phyloP scores from a whole-genome alignment of 257 asterid genomes.

The Przewalskia tangutica region DNA sequence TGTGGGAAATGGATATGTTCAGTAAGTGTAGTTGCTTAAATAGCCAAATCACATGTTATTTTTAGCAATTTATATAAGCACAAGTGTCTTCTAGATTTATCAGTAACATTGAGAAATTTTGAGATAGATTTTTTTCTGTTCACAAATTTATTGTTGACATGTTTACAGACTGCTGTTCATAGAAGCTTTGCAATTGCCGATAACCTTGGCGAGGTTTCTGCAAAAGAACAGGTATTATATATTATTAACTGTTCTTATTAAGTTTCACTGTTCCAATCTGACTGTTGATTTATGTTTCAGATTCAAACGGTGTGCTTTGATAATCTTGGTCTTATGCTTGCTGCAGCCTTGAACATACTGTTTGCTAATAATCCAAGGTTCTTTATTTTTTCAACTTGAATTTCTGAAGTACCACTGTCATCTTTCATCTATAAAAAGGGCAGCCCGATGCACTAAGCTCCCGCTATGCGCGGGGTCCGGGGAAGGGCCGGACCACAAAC shows the following conservation, averaged over 20 bases:
- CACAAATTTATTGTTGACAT: slow-evolving; percentile 3
- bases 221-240: slow-evolving; percentile 66
- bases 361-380: slow-evolving; percentile 67
- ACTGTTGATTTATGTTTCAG: slow-evolving; percentile 37
- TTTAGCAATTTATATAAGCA: neutral
- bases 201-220: slow-evolving; percentile 92
- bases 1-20: neutral
- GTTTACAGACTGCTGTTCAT: slow-evolving; percentile 80
- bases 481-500: no score
- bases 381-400: neutral
- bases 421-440: neutral
- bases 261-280: slow-evolving; percentile 5
- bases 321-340: slow-evolving; percentile 78
- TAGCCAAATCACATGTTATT: neutral
- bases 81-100: neutral
- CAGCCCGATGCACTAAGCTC: no score
- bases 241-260: neutral
- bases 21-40: neutral
- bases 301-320: slow-evolving; percentile 97
- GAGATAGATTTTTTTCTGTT: slow-evolving; percentile 4
- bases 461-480: no score
- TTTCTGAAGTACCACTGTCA: neutral
- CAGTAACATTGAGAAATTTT: neutral
- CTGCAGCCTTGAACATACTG: slow-evolving; percentile 63
- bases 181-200: slow-evolving; percentile 87